Conservation (phyloP, 257 asterid species). For the Scutellaria barbata region DNA sequence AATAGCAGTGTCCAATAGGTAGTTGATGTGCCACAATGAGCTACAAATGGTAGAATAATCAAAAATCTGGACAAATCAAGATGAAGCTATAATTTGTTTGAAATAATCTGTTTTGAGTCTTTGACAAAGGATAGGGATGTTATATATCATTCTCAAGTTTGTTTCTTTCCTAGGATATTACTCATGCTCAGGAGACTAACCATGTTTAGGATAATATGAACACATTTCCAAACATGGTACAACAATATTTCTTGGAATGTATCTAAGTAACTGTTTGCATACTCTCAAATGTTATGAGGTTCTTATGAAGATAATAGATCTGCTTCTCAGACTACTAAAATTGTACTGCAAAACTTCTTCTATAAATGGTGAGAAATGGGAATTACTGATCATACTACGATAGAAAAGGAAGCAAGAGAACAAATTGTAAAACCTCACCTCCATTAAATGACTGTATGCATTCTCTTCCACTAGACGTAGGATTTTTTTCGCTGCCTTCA, state of each 20-base stretch:
- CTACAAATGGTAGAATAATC: slow-evolving; percentile 23
- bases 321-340: neutral
- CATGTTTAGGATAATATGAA: too few species aligned
- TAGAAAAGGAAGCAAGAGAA: slow-evolving; percentile 14
- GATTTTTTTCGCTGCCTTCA: slow-evolving; percentile 43
- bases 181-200: too few species aligned
- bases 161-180: too few species aligned
- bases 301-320: neutral
- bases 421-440: slow-evolving; percentile 56
- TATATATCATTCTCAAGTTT: too few species aligned
- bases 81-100: neutral
- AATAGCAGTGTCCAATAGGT: neutral
- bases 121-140: neutral
- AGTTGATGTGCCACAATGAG: neutral
- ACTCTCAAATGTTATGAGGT: neutral
- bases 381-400: neutral
- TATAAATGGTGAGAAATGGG: slow-evolving; percentile 1
- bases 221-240: neutral
- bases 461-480: slow-evolving; percentile 66
- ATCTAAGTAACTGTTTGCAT: neutral
- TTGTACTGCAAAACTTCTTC: neutral
- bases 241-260: neutral
- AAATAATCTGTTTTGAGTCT: neutral
- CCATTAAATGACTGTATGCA: slow-evolving; percentile 94
- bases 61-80: slow-evolving; percentile 15